Conservation (phyloP, 2,329 filamentous ascomycete genomes). For the Xylariales sp. region DNA sequence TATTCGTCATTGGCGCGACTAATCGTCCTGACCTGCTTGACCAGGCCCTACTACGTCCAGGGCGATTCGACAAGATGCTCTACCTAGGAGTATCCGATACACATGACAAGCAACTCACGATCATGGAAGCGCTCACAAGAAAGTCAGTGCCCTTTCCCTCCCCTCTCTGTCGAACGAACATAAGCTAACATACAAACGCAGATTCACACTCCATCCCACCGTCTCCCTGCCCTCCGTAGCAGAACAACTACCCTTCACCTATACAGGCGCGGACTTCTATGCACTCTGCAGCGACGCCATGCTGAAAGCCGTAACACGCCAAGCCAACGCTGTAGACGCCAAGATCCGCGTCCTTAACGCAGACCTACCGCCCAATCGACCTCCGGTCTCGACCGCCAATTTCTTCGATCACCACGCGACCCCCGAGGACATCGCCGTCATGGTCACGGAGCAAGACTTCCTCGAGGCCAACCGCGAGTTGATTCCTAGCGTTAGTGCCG, state of each 20-base stretch:
- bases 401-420: slow-evolving; percentile 93
- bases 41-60: slow-evolving; percentile 80
- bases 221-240: slow-evolving; percentile 74
- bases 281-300: slow-evolving; percentile 96
- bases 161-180: neutral
- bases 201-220: slow-evolving; percentile 77
- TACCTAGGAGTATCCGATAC: slow-evolving; percentile 96
- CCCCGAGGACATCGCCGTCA: slow-evolving; percentile 76
- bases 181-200: slow-evolving; percentile 28
- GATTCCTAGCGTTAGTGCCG: slow-evolving; percentile 87
- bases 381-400: slow-evolving; percentile 75
- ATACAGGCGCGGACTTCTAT: slow-evolving; percentile 96
- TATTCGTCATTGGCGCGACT: slow-evolving; percentile 95
- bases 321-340: slow-evolving; percentile 75
- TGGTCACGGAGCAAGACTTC: slow-evolving; percentile 89
- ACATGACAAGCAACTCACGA: slow-evolving; percentile 91
- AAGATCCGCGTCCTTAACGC: slow-evolving; percentile 71
- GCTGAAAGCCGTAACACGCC: slow-evolving; percentile 95
- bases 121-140: slow-evolving; percentile 87
- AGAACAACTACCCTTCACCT: slow-evolving; percentile 81
- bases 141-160: slow-evolving; percentile 60
- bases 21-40: slow-evolving; percentile 93
- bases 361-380: slow-evolving; percentile 18
- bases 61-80: slow-evolving; percentile 96
- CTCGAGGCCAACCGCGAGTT: slow-evolving; percentile 74